Base-by-base conservation (phyloP, 345 rosid species). In the Lumnitzera racemosa region DNA sequence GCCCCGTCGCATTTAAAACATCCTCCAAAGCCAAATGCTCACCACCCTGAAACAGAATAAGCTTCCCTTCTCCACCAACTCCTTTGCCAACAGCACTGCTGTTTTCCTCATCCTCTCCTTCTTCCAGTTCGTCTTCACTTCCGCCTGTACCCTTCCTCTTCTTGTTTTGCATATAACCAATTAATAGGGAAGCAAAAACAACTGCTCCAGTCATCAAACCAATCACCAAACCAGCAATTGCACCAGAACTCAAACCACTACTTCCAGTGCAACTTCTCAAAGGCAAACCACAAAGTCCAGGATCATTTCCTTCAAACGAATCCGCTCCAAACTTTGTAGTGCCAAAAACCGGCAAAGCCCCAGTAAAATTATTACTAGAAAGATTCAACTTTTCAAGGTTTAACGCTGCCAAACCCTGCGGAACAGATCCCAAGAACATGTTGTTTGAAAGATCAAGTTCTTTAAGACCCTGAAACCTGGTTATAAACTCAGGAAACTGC, bases 1-100 rank as follows among this genome's bases (percentile, higher is more conserved):
- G 97, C 16, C 99, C 99, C 0, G 99, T 94, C 2, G 99, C 99
- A 64, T 94, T 94, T 79, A 94, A 67, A 52, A 94, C 99, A 69
- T 90, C 99, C 51, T 87, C 99, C 23, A 94, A 70, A 1, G 90
- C 83, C 74, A 94, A 82, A 76, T 90, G 91, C 85, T 94, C 97
- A 3, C 96, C 97, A 2, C 99, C 99, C 83, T 94, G 90, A 65
- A 94, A 94, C 77, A 94, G 74, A 67, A 88, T 73, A 15, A 94
- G 80, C 81, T 81, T 94, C 64, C 97, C 96, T 78, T 94, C 96
- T 29, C 83, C 82, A 2, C 67, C 70, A 4, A 68, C 72, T 1
- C 15, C 49, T 1, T 58, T 81, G 0, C 76, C 74, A 12, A 24
- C 71, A 8, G 55, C 71, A 14, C 74, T 50, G 48, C 70, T 78